These are phyloP conservation scores for Phaseolus coccineus DNA, from an alignment of 331 rosid species.

Conservation along the genomic window DNA sequence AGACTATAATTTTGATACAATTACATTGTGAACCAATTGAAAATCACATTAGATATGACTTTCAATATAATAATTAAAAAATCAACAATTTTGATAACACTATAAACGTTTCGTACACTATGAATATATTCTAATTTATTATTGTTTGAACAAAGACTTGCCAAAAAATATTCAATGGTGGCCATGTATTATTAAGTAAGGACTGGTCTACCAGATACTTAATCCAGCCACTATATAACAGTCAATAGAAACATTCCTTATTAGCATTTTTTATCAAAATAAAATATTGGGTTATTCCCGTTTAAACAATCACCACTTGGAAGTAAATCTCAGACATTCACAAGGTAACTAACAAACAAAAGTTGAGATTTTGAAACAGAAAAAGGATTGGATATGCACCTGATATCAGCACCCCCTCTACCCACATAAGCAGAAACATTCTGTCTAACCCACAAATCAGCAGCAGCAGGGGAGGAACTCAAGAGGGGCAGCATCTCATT, in stretches of 20 bases:
- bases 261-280: background rate
- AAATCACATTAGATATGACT: background rate
- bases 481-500: conserved; percentile 75
- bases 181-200: conserved; percentile 4
- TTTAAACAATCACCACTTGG: conserved; percentile 18
- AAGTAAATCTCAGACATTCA: conserved; percentile 21
- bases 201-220: background rate
- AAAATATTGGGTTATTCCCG: background rate
- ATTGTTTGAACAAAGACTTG: background rate
- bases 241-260: background rate
- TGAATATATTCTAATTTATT: background rate
- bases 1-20: background rate
- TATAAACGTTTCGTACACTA: background rate
- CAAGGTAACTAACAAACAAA: background rate
- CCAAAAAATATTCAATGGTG: background rate
- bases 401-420: conserved; percentile 85
- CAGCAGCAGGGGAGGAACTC: conserved; percentile 64
- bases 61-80: background rate
- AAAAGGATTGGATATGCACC: conserved; percentile 51
- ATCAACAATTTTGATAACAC: background rate
- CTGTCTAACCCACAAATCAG: conserved; percentile 86
- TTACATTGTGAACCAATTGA: background rate
- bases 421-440: conserved; percentile 70
- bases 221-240: background rate
- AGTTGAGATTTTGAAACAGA: background rate